A percentile compares a stretch with the other conserved stretches of the same genome.
These are phyloP conservation scores for Boletus fagicola DNA, from an alignment of 768 basidiomycete species.

Conservation along the genomic window DNA sequence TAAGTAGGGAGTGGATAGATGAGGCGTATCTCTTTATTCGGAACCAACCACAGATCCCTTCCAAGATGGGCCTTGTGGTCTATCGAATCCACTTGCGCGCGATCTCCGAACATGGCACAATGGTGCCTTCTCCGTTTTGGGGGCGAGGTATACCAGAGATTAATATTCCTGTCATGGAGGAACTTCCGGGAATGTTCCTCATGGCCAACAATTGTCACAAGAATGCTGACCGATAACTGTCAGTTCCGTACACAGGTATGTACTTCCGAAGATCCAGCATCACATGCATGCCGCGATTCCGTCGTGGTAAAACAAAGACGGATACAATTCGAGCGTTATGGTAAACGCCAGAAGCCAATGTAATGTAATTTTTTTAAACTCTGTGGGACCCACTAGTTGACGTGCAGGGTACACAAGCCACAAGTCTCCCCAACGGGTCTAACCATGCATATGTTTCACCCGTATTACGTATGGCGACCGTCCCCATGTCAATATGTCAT, in stretches of 20 bases:
- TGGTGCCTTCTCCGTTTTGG: not conserved
- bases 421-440: not conserved
- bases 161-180: not conserved
- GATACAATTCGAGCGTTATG: not conserved
- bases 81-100: not conserved
- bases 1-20: not conserved
- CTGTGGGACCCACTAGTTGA: constrained; percentile 5
- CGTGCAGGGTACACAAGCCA: not conserved
- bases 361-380: not conserved
- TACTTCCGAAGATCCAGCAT: not conserved
- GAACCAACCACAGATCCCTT: not conserved
- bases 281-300: constrained; percentile 2
- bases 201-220: constrained; percentile 1
- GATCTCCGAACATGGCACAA: constrained; percentile 9
- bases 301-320: constrained; percentile 12
- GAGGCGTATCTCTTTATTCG: not conserved
- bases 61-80: not conserved
- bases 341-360: not conserved
- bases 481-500: constrained; percentile 19
- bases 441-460: constrained; percentile 2
- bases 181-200: constrained; percentile 8
- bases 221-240: constrained; percentile 3
- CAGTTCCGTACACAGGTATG: constrained; percentile 9
- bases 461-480: constrained; percentile 7
- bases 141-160: not conserved